Conservation (phyloP, 2,329 filamentous ascomycete genomes). For the Ophiocordyceps polyrhachis-furcata region DNA sequence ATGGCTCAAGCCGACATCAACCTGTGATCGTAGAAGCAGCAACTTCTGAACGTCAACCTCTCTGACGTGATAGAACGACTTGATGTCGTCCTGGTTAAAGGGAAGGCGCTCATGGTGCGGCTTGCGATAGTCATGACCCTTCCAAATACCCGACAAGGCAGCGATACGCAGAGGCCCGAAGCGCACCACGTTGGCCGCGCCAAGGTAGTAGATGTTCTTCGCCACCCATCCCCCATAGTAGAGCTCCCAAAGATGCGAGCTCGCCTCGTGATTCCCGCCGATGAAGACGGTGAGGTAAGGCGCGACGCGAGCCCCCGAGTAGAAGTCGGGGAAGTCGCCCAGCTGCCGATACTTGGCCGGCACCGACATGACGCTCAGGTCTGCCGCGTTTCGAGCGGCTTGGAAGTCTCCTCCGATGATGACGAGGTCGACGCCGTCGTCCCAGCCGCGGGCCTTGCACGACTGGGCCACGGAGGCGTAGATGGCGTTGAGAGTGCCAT, state of each 20-base stretch:
- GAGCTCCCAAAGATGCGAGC: slow-evolving; percentile 75
- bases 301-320: slow-evolving; percentile 56
- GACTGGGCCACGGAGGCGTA: slow-evolving; percentile 60
- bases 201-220: slow-evolving; percentile 92
- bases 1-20: slow-evolving; percentile 83
- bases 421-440: slow-evolving; percentile 63
- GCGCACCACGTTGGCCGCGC: slow-evolving; percentile 73
- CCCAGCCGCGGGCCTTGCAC: slow-evolving; percentile 55
- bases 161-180: slow-evolving; percentile 75
- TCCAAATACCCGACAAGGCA: slow-evolving; percentile 88
- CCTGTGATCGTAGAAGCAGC: slow-evolving; percentile 63
- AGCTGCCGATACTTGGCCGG: slow-evolving; percentile 74
- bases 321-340: slow-evolving; percentile 90
- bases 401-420: slow-evolving; percentile 97
- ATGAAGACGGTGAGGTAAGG: slow-evolving; percentile 87
- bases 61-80: slow-evolving; percentile 73
- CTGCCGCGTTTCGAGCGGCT: slow-evolving; percentile 72
- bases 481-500: slow-evolving; percentile 81
- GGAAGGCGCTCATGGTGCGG: slow-evolving; percentile 73
- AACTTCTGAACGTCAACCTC: slow-evolving; percentile 86
- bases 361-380: slow-evolving; percentile 77
- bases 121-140: slow-evolving; percentile 71
- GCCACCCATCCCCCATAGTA: slow-evolving; percentile 96
- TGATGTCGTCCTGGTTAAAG: slow-evolving; percentile 58
- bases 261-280: slow-evolving; percentile 88